Conservation (phyloP, 2,329 filamentous ascomycete genomes). For the Cryphonectria nitschkei region DNA sequence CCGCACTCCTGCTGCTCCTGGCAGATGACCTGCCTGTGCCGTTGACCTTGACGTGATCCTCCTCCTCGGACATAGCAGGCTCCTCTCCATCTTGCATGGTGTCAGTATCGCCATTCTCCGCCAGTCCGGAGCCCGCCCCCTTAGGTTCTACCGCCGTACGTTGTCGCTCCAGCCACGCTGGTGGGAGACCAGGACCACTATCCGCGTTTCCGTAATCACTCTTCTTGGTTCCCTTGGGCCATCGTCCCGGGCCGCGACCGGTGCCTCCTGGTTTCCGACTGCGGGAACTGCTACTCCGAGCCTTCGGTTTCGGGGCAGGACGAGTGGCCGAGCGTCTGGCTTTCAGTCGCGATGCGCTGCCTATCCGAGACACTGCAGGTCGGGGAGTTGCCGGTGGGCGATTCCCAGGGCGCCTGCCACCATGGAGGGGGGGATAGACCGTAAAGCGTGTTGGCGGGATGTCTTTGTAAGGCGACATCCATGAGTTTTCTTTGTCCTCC, state of each 20-base stretch:
- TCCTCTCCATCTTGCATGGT: constrained; percentile 42
- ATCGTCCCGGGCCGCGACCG: constrained; percentile 65
- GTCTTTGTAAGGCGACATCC: constrained; percentile 53
- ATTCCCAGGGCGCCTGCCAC: constrained; percentile 49
- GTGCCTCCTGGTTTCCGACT: constrained; percentile 64
- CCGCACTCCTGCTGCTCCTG: constrained; percentile 31
- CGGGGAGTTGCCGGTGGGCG: constrained; percentile 47
- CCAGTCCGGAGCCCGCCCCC: constrained; percentile 34
- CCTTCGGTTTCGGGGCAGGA: constrained; percentile 33
- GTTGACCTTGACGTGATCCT: constrained; percentile 26
- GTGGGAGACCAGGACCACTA: constrained; percentile 66
- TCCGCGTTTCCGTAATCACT: constrained; percentile 69
- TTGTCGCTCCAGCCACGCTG: constrained; percentile 52
- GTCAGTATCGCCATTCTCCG: constrained; percentile 40
- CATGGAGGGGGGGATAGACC: constrained; percentile 70
- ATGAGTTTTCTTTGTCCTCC: constrained; percentile 39
- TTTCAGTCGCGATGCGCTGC: constrained; percentile 43
- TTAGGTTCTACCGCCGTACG: constrained; percentile 31
- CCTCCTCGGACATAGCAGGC: constrained; percentile 27
- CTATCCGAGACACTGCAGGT: constrained; percentile 42
- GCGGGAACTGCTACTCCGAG: constrained; percentile 46
- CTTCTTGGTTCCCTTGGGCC: constrained; percentile 71
- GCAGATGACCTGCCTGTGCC: constrained; percentile 34
- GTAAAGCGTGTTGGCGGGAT: constrained; percentile 77
- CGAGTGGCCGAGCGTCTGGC: constrained; percentile 40